phyloP scores from a whole-genome alignment of 73 alveolate species.

The Tetrahymena thermophila region DNA sequence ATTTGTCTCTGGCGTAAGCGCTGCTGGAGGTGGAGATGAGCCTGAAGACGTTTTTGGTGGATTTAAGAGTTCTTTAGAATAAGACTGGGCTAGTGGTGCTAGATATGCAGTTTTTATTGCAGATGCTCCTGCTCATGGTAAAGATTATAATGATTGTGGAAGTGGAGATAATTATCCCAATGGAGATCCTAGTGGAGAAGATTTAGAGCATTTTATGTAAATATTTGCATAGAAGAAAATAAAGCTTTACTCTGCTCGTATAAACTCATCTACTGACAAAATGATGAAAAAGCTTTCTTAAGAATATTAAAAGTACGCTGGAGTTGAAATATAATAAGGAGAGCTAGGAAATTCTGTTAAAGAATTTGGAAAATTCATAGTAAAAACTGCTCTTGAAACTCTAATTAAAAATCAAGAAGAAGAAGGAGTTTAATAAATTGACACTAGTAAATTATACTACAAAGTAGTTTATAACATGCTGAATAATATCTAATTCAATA shows the following conservation, averaged over 20 bases:
- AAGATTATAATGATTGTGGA: slow-evolving; percentile 30
- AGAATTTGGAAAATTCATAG: slow-evolving; percentile 19
- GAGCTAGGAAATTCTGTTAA: background rate
- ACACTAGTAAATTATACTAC: slow-evolving; percentile 22
- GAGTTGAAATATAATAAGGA: background rate
- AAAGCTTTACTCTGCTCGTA: slow-evolving; percentile 40
- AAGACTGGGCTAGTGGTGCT: slow-evolving; percentile 51
- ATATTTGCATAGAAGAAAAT: slow-evolving; percentile 39
- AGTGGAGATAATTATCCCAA: slow-evolving; percentile 34
- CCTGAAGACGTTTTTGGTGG: slow-evolving; percentile 69
- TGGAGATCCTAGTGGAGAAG: slow-evolving; percentile 49
- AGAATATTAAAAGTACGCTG: slow-evolving; percentile 7
- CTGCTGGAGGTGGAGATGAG: slow-evolving; percentile 63
- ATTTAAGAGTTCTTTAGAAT: slow-evolving; percentile 18
- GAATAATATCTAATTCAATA: slow-evolving; percentile 1
- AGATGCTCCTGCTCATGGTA: slow-evolving; percentile 74
- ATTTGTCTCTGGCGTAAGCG: slow-evolving; percentile 38
- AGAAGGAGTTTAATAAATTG: slow-evolving; percentile 24
- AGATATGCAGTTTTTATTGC: slow-evolving; percentile 45
- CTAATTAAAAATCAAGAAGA: slow-evolving; percentile 16
- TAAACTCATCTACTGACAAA: slow-evolving; percentile 21
- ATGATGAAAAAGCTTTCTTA: slow-evolving; percentile 41
- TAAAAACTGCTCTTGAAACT: background rate
- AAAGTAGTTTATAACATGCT: slow-evolving; percentile 7
- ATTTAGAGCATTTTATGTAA: slow-evolving; percentile 35